Evolutionary conservation across 768 basidiomycete genomes (phyloP).

Genomic region (Pholiota molesta): DNA sequence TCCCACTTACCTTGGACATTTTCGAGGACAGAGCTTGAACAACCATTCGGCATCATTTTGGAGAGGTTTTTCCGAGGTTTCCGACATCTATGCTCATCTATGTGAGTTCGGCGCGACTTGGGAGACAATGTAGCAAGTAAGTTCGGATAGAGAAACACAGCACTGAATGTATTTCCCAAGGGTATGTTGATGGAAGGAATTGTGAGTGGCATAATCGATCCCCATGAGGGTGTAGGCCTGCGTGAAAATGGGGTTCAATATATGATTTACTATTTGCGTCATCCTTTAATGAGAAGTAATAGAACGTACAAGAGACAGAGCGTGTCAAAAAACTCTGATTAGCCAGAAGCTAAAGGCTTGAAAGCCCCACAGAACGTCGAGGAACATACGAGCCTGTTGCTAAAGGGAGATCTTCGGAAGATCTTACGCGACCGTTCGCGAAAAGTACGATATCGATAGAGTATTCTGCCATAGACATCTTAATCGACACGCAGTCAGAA

Average conservation of each 20-base stretch:
- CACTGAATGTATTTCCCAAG: constrained; percentile 1
- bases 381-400: background rate
- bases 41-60: background rate
- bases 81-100: background rate
- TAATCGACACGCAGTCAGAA: background rate
- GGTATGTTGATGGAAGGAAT: background rate
- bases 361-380: constrained; percentile 1
- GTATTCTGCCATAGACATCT: background rate
- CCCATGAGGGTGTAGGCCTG: background rate
- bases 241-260: background rate
- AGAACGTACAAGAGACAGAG: background rate
- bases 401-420: background rate
- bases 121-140: constrained; percentile 3
- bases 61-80: constrained; percentile 11
- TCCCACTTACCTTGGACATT: background rate
- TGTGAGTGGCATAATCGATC: background rate
- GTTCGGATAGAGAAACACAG: constrained; percentile 3
- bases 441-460: background rate
- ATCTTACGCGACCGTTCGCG: background rate
- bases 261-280: background rate
- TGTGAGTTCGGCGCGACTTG: background rate
- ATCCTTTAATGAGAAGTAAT: background rate
- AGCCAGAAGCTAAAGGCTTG: background rate
- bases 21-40: constrained; percentile 1
- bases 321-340: constrained; percentile 1